Evolutionary conservation across 2,329 filamentous ascomycete species (phyloP).

Genomic region (Pezicula carpinea): DNA sequence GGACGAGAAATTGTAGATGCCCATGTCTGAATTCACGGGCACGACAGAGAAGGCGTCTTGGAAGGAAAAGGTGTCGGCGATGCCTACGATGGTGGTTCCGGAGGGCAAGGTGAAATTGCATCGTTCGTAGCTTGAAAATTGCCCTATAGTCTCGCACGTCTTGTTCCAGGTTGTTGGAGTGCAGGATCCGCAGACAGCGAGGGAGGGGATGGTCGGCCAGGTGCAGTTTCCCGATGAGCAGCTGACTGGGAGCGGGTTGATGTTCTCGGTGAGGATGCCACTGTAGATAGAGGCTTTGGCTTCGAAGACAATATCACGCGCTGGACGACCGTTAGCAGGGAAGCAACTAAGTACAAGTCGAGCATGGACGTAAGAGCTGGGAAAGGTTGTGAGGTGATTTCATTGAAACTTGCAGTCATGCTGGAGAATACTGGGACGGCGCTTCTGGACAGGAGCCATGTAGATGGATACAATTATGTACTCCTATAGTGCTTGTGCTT

Average conservation of each 20-base stretch:
- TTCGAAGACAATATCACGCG: not conserved
- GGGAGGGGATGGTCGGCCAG: not conserved
- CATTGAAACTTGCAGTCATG: not conserved
- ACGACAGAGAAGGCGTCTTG: not conserved
- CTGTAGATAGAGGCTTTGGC: not conserved
- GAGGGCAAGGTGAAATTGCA: conserved; percentile 1
- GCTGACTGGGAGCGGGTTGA: not conserved
- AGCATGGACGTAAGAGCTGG: too few species aligned
- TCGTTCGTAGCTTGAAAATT: not conserved
- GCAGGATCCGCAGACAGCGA: not conserved
- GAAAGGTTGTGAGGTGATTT: too few species aligned
- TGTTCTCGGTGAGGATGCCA: not conserved
- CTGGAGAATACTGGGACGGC: too few species aligned
- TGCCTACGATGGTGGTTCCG: not conserved
- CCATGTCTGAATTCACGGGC: not conserved
- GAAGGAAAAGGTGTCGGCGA: not conserved
- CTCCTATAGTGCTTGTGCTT: not conserved
- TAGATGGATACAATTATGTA: too few species aligned
- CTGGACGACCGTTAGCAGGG: not conserved
- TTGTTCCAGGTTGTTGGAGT: not conserved
- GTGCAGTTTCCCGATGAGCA: conserved; percentile 1
- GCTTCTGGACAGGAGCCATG: too few species aligned
- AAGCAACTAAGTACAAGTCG: too few species aligned
- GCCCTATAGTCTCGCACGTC: not conserved
- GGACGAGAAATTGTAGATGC: not conserved